These are phyloP conservation scores for Gossypioides kirkii DNA, from an alignment of 345 rosid genomes.

Conservation along the genomic window DNA sequence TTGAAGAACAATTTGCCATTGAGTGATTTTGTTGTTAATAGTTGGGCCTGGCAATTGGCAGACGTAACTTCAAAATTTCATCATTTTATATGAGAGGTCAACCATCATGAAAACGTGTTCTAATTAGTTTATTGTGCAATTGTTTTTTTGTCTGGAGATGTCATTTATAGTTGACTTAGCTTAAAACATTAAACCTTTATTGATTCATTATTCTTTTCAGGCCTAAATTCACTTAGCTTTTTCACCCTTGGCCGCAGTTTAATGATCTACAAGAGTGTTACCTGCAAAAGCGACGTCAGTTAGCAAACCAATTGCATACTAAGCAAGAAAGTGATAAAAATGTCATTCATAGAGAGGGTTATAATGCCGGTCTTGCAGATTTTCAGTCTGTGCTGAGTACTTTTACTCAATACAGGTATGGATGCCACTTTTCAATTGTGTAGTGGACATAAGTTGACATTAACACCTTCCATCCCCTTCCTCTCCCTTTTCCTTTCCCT, in stretches of 20 bases:
- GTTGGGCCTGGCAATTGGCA: slow-evolving; percentile 8
- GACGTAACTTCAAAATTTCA: not conserved
- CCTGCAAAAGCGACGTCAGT: slow-evolving; percentile 86
- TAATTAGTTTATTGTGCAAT: not conserved
- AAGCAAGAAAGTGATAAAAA: slow-evolving; percentile 59
- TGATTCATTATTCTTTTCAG: not conserved
- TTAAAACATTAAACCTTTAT: not conserved
- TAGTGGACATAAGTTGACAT: not conserved
- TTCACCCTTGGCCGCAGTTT: slow-evolving; percentile 46
- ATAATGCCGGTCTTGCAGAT: slow-evolving; percentile 76
- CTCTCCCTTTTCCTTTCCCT: slow-evolving; percentile 8
- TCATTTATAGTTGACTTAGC: not conserved
- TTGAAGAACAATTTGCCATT: not conserved
- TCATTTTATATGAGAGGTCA: not conserved
- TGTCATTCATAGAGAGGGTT: slow-evolving; percentile 70
- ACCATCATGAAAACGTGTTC: not conserved
- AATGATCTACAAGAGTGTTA: slow-evolving; percentile 93
- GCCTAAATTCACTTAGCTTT: not conserved
- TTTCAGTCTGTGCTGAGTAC: slow-evolving; percentile 85
- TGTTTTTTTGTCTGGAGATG: not conserved
- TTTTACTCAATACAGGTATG: slow-evolving; percentile 86
- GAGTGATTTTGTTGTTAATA: slow-evolving; percentile 9
- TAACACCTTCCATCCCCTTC: not conserved
- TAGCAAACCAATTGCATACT: slow-evolving; percentile 49
- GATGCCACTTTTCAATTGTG: slow-evolving; percentile 6